phyloP scores from a whole-genome alignment of 495 filamentous ascomycete species.

The Cudoniella acicularis region DNA sequence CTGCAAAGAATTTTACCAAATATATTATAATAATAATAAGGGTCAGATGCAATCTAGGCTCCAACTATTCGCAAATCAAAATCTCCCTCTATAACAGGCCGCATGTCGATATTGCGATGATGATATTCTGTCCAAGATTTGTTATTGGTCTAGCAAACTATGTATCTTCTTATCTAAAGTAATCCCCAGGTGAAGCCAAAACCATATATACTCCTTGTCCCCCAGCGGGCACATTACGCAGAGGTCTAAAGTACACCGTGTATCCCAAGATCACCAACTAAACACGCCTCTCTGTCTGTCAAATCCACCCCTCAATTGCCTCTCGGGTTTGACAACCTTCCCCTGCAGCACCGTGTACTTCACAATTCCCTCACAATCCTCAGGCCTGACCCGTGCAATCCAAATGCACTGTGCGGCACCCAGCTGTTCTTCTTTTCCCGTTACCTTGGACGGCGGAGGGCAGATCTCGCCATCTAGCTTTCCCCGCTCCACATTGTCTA shows the following conservation, averaged over 20 bases:
- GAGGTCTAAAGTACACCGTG: not conserved
- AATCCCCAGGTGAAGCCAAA: not conserved
- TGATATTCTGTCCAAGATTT: not conserved
- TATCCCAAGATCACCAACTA: conserved; percentile 65
- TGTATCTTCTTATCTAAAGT: not conserved
- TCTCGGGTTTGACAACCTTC: conserved; percentile 83
- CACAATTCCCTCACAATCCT: conserved; percentile 93
- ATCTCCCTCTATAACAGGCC: too few species aligned
- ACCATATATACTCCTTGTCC: not conserved
- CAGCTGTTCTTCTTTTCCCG: conserved; percentile 37
- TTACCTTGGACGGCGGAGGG: conserved; percentile 19
- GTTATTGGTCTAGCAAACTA: not conserved
- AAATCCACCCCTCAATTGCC: conserved; percentile 85
- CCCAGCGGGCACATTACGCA: not conserved
- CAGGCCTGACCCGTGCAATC: conserved; percentile 82
- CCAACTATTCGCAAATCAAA: too few species aligned
- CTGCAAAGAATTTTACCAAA: too few species aligned
- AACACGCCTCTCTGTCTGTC: conserved; percentile 73
- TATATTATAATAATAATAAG: too few species aligned
- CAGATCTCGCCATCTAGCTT: conserved; percentile 28
- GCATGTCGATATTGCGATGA: too few species aligned
- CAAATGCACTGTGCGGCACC: conserved; percentile 87
- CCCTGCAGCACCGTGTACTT: conserved; percentile 87
- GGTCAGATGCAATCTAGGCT: too few species aligned
- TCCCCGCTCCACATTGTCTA: conserved; percentile 38